phyloP scores from a whole-genome alignment of 2,329 filamentous ascomycete genomes.

The Plenodomus biglobosus region DNA sequence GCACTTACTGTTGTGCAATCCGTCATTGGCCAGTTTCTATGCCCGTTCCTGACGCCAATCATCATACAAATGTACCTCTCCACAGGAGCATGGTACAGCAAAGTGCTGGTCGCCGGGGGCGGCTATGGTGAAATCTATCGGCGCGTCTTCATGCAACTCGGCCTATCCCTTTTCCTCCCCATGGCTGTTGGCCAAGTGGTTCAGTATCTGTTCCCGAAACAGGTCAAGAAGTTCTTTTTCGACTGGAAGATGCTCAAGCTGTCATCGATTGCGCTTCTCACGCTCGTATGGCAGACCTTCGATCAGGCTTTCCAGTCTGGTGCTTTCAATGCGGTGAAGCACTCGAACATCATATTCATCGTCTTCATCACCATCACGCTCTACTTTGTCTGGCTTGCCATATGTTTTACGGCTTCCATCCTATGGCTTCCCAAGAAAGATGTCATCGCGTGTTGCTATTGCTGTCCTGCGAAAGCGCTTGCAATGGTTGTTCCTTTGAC shows the following conservation, averaged over 20 bases:
- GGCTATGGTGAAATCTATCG: conserved; percentile 64
- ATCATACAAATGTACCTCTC: conserved; percentile 64
- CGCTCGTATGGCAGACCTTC: conserved; percentile 66
- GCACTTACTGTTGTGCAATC: conserved; percentile 60
- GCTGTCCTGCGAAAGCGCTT: conserved; percentile 71
- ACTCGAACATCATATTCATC: conserved; percentile 65
- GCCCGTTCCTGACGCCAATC: conserved; percentile 67
- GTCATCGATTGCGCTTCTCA: conserved; percentile 49
- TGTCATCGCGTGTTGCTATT: conserved; percentile 71
- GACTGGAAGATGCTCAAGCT: conserved; percentile 51
- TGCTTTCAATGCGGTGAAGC: conserved; percentile 61
- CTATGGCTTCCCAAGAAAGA: conserved; percentile 61
- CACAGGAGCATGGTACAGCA: conserved; percentile 55
- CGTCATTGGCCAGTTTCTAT: conserved; percentile 68
- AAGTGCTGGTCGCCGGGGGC: conserved; percentile 52
- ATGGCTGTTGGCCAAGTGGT: conserved; percentile 63
- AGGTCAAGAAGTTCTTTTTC: conserved; percentile 57
- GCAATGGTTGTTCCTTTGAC: conserved; percentile 69
- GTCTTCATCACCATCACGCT: conserved; percentile 68
- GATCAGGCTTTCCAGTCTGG: conserved; percentile 66
- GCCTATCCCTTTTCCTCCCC: conserved; percentile 66
- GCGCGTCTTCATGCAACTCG: conserved; percentile 68
- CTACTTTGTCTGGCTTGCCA: conserved; percentile 63
- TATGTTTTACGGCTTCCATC: conserved; percentile 60
- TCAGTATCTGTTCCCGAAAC: conserved; percentile 57